Conservation (phyloP, 208 protist genomes). For the Trypanosoma brucei region DNA sequence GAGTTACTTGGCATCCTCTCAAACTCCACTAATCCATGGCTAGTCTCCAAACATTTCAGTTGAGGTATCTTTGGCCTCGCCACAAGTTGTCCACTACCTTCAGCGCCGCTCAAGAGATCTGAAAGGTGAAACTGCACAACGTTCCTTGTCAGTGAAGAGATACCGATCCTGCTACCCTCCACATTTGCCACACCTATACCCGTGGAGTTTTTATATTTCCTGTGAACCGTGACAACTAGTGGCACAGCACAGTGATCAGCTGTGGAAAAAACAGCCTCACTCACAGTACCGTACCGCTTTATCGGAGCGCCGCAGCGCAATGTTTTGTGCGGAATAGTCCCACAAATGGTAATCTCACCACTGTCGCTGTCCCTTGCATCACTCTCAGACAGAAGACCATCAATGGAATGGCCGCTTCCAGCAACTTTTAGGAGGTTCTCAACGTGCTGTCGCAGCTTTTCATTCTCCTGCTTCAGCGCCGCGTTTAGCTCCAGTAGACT, state of each 20-base stretch:
- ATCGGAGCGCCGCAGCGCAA: neutral
- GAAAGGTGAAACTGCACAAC: conserved; percentile 31
- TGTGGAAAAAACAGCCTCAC: conserved; percentile 33
- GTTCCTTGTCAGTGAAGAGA: conserved; percentile 39
- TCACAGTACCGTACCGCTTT: neutral
- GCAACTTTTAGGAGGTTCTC: conserved; percentile 22
- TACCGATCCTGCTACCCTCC: conserved; percentile 44
- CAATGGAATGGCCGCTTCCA: conserved; percentile 20
- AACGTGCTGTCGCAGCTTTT: conserved; percentile 59
- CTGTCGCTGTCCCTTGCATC: neutral
- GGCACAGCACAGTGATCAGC: conserved; percentile 29
- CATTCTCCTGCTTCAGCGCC: conserved; percentile 55
- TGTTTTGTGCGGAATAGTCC: neutral
- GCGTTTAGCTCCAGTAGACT: conserved; percentile 75
- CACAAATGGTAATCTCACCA: conserved; percentile 2
- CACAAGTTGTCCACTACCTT: neutral
- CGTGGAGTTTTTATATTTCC: conserved; percentile 43
- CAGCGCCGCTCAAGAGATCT: conserved; percentile 8
- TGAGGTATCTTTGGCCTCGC: neutral
- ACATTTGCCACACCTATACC: conserved; percentile 58
- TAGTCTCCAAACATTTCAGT: neutral
- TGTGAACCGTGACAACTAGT: conserved; percentile 46
- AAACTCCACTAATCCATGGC: conserved; percentile 43
- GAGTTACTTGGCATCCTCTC: conserved; percentile 51
- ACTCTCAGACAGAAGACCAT: neutral